phyloP scores from a whole-genome alignment of 306 rosid genomes.

The Begonia fuchsioides region DNA sequence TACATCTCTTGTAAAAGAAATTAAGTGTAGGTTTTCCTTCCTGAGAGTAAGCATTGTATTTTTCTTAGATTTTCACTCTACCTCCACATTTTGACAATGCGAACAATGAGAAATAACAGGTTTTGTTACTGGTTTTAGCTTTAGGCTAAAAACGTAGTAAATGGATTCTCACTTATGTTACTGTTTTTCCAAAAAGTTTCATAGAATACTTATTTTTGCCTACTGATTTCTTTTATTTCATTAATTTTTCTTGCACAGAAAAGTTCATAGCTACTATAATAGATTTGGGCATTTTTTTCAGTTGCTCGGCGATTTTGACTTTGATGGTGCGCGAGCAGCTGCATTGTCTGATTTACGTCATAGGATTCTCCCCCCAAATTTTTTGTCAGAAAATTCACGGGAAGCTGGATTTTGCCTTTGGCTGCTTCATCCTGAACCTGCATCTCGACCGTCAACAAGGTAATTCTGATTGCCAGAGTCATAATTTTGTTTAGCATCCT shows the following conservation, averaged over 20 bases:
- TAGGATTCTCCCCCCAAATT: conserved; percentile 79
- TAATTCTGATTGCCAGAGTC: conserved; percentile 21
- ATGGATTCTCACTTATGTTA: too few species aligned
- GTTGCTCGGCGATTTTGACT: conserved; percentile 72
- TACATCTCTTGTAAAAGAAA: too few species aligned
- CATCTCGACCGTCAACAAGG: conserved; percentile 84
- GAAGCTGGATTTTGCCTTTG: conserved; percentile 95
- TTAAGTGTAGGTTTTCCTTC: too few species aligned
- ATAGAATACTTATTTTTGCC: background rate
- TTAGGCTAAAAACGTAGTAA: too few species aligned
- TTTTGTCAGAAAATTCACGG: conserved; percentile 61
- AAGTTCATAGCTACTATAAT: conserved; percentile 10
- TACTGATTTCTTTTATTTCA: background rate
- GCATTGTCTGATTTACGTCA: conserved; percentile 70
- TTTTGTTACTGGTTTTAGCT: too few species aligned
- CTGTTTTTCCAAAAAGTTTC: background rate
- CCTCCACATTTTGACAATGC: too few species aligned
- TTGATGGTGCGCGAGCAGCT: conserved; percentile 35
- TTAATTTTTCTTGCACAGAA: background rate
- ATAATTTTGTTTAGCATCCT: background rate
- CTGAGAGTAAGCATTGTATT: too few species aligned
- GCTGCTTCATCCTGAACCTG: conserved; percentile 82
- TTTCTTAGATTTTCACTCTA: too few species aligned
- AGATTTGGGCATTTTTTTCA: conserved; percentile 37
- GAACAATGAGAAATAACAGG: too few species aligned